Conservation (phyloP, 2,329 filamentous ascomycete genomes). For the Aspergillus neoniger region DNA sequence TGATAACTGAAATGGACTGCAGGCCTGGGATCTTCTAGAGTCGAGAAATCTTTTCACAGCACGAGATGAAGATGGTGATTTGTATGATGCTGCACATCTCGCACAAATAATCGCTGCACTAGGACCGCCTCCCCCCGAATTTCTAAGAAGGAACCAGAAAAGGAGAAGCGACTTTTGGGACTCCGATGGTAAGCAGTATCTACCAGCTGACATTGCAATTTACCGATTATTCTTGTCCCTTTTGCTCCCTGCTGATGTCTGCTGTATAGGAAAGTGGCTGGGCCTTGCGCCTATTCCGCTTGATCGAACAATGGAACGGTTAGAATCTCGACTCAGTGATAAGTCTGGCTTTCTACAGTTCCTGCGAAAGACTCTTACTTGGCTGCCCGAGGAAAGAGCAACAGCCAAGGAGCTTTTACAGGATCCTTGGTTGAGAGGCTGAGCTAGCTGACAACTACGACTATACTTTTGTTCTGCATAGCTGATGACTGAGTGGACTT, state of each 20-base stretch:
- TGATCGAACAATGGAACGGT: slow-evolving; percentile 22
- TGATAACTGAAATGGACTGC: not conserved
- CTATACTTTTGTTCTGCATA: no score
- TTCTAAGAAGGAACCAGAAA: slow-evolving; percentile 33
- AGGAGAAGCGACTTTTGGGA: slow-evolving; percentile 40
- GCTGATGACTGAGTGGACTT: no score
- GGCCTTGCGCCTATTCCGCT: slow-evolving; percentile 31
- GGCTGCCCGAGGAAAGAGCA: slow-evolving; percentile 39
- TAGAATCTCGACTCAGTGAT: slow-evolving; percentile 22
- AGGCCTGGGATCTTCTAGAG: slow-evolving; percentile 53
- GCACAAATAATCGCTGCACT: slow-evolving; percentile 49
- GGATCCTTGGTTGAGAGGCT: slow-evolving; percentile 36
- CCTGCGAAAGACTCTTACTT: slow-evolving; percentile 37
- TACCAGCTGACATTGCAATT: not conserved
- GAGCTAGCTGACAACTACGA: not conserved
- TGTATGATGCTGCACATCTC: slow-evolving; percentile 46
- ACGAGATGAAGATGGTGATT: slow-evolving; percentile 37
- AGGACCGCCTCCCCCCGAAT: slow-evolving; percentile 41
- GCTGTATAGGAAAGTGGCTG: slow-evolving; percentile 30
- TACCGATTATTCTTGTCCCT: not conserved
- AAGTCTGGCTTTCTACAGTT: slow-evolving; percentile 37
- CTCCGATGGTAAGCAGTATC: slow-evolving; percentile 30
- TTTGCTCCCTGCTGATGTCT: not conserved
- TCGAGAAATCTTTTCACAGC: slow-evolving; percentile 44
- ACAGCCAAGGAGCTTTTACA: slow-evolving; percentile 39